A percentile compares a stretch with the other conserved stretches of the same genome.
These are phyloP conservation scores for Phoma sp. DNA, from an alignment of 2,329 filamentous ascomycete genomes.

Conservation along the genomic window DNA sequence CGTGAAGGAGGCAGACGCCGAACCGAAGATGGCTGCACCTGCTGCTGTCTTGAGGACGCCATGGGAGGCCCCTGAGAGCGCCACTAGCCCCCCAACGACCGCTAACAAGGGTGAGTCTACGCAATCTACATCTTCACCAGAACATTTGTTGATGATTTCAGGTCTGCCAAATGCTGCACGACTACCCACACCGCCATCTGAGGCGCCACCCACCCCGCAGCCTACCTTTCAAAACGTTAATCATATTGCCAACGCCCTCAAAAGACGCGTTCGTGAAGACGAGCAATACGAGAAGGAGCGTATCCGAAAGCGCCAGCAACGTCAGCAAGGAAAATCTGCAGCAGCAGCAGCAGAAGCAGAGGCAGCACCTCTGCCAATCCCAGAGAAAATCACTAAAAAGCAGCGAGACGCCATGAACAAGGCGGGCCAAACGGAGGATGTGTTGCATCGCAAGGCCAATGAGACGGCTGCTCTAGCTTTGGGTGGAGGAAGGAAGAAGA, in stretches of 20 bases:
- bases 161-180: constrained; percentile 47
- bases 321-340: constrained; percentile 37
- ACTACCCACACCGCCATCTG: constrained; percentile 55
- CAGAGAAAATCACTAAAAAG: constrained; percentile 76
- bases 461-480: constrained; percentile 82
- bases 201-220: constrained; percentile 55
- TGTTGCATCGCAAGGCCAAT: constrained; percentile 82
- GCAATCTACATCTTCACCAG: neutral
- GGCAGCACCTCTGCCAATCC: constrained; percentile 31
- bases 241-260: constrained; percentile 61
- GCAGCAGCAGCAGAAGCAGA: constrained; percentile 36
- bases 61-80: constrained; percentile 56
- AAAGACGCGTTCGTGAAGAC: constrained; percentile 55
- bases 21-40: constrained; percentile 47
- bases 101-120: constrained; percentile 35
- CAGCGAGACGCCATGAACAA: constrained; percentile 80
- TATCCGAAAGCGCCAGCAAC: constrained; percentile 52
- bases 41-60: constrained; percentile 47
- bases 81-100: constrained; percentile 61
- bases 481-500: constrained; percentile 66
- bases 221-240: constrained; percentile 61
- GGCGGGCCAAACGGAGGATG: constrained; percentile 74
- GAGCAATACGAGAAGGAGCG: constrained; percentile 74
- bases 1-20: constrained; percentile 54
- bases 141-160: constrained; percentile 20